Evolutionary conservation across 371 early-diverging fungal genomes (phyloP).

Genomic region (Mucor ambiguus): DNA sequence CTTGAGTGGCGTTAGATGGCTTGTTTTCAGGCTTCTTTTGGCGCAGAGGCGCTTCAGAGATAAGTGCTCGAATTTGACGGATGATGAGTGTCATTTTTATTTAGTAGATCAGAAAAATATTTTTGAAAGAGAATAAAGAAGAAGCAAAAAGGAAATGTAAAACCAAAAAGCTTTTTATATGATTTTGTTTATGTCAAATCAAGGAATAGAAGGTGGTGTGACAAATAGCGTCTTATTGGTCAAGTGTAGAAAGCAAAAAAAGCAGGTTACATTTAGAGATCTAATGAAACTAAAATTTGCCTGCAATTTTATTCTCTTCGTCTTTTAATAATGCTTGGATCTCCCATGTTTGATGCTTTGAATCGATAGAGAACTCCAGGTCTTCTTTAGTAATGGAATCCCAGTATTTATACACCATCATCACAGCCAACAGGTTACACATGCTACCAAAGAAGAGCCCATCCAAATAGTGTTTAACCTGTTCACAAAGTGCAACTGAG

Average conservation of each 20-base stretch:
- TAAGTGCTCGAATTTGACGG: conserved; percentile 22
- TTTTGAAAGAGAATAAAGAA: conserved; percentile 3
- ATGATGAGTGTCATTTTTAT: conserved; percentile 28
- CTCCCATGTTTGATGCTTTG: conserved; percentile 64
- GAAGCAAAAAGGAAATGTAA: conserved; percentile 7
- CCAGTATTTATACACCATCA: conserved; percentile 96
- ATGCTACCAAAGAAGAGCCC: conserved; percentile 86
- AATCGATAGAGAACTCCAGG: conserved; percentile 85
- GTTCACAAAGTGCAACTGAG: conserved; percentile 70
- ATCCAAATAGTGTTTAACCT: conserved; percentile 86
- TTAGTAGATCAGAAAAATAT: neutral
- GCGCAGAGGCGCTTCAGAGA: conserved; percentile 5
- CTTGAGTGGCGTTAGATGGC: conserved; percentile 1
- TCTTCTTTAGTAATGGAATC: conserved; percentile 93
- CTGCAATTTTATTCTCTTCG: conserved; percentile 12
- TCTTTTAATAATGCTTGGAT: conserved; percentile 14
- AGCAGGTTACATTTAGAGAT: conserved; percentile 4
- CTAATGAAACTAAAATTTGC: conserved; percentile 1
- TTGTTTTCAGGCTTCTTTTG: conserved; percentile 10
- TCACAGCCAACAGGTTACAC: conserved; percentile 79
- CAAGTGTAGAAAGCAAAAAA: conserved; percentile 6
- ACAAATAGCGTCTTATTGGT: neutral
- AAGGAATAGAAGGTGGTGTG: conserved; percentile 12
- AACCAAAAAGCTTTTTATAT: conserved; percentile 12
- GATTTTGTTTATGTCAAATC: conserved; percentile 9